Conservation (phyloP, 257 asterid species). For the Cynanchum wilfordii region DNA sequence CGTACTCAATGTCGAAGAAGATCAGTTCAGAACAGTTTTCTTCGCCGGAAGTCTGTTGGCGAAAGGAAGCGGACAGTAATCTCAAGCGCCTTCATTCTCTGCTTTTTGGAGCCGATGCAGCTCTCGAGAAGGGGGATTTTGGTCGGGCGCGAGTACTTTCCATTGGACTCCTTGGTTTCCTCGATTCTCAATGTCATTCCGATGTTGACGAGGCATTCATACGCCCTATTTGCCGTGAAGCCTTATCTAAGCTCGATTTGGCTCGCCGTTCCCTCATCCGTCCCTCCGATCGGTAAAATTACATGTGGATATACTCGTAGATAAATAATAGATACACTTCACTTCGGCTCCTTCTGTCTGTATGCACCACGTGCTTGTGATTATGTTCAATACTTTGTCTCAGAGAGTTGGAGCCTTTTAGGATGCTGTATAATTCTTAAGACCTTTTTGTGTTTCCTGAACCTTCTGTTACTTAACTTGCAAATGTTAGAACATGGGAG, state of each 20-base stretch:
- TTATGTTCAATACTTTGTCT: background rate
- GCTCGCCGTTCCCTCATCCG: conserved; percentile 60
- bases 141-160: conserved; percentile 61
- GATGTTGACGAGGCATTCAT: conserved; percentile 61
- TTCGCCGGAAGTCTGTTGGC: conserved; percentile 52
- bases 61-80: conserved; percentile 70
- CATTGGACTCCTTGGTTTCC: conserved; percentile 84
- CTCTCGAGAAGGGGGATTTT: conserved; percentile 72
- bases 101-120: conserved; percentile 72
- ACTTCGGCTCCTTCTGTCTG: background rate
- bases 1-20: conserved; percentile 19
- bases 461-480: background rate
- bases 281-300: conserved; percentile 65
- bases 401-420: background rate
- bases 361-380: background rate
- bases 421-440: background rate
- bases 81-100: conserved; percentile 85
- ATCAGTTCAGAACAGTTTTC: conserved; percentile 32
- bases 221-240: conserved; percentile 82
- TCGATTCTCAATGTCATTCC: conserved; percentile 68
- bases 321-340: background rate
- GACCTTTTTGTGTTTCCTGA: background rate
- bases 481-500: background rate
- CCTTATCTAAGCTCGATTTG: conserved; percentile 52
- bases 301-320: background rate